Conservation (phyloP, 306 rosid species). For the Prunus mume region DNA sequence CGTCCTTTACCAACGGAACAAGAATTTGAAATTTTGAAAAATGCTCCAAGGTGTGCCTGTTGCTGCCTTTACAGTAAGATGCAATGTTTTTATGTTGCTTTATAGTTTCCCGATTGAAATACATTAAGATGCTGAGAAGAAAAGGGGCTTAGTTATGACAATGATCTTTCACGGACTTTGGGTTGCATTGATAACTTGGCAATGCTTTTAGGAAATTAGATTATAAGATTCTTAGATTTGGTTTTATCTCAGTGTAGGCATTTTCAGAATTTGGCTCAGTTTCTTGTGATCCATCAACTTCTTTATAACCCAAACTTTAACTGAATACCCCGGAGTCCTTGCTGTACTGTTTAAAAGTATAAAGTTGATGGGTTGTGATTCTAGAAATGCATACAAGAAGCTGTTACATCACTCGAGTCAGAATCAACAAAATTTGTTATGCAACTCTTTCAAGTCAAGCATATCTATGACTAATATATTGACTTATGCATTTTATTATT, state of each 20-base stretch:
- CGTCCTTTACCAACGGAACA: constrained; percentile 87
- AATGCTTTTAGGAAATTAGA: background rate
- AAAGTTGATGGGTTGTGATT: background rate
- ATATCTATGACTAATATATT: background rate
- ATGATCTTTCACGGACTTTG: background rate
- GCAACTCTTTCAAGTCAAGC: background rate
- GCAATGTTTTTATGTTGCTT: background rate
- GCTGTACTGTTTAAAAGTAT: background rate
- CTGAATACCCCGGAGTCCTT: background rate
- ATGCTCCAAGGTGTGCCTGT: constrained; percentile 78
- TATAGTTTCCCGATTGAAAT: background rate
- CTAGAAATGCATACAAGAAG: background rate
- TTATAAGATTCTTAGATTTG: background rate
- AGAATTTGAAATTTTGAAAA: constrained; percentile 79
- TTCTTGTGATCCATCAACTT: too few species aligned
- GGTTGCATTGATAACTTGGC: background rate
- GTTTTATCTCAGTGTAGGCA: background rate
- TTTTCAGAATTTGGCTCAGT: background rate
- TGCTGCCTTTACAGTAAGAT: constrained; percentile 1
- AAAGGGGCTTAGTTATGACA: background rate
- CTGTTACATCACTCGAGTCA: background rate
- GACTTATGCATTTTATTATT: background rate
- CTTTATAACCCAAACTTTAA: too few species aligned
- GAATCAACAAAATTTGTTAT: background rate
- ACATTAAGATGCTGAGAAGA: background rate